Conservation (phyloP, 306 rosid species). For the Abrus precatorius region DNA sequence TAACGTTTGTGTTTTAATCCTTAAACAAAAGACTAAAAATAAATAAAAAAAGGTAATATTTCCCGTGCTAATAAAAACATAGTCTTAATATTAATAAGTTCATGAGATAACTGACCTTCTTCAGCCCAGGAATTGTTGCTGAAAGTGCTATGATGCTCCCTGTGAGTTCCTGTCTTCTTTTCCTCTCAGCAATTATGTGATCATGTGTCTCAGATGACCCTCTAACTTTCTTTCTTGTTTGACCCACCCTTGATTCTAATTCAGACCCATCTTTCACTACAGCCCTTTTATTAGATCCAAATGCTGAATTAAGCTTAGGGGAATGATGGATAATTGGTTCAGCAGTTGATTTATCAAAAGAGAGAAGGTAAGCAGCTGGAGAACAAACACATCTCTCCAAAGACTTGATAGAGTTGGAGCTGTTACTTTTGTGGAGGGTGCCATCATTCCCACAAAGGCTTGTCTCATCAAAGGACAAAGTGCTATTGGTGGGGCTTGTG, state of each 20-base stretch:
- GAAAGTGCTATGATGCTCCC: constrained; percentile 46
- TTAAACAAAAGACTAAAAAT: too few species aligned
- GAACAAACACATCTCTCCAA: constrained; percentile 13
- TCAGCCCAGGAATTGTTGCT: constrained; percentile 52
- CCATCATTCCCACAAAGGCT: neutral
- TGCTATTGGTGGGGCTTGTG: constrained; percentile 42
- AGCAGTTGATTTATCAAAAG: constrained; percentile 39
- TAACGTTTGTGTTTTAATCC: too few species aligned
- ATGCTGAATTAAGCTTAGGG: neutral
- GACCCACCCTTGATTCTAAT: neutral
- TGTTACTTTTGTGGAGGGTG: constrained; percentile 9
- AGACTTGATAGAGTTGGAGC: constrained; percentile 36
- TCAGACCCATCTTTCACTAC: neutral
- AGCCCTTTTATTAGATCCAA: constrained; percentile 9
- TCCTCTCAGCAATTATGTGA: constrained; percentile 52
- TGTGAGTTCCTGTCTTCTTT: constrained; percentile 46
- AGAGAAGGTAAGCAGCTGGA: constrained; percentile 31
- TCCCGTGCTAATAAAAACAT: too few species aligned
- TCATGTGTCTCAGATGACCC: constrained; percentile 15
- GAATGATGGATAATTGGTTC: neutral
- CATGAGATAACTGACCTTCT: constrained; percentile 32
- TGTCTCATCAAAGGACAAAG: constrained; percentile 39
- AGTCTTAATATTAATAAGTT: too few species aligned
- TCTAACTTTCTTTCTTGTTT: constrained; percentile 27
- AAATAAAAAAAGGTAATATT: too few species aligned